phyloP scores from a whole-genome alignment of 164 flowering plant genomes.

The Nymphaea thermarum region DNA sequence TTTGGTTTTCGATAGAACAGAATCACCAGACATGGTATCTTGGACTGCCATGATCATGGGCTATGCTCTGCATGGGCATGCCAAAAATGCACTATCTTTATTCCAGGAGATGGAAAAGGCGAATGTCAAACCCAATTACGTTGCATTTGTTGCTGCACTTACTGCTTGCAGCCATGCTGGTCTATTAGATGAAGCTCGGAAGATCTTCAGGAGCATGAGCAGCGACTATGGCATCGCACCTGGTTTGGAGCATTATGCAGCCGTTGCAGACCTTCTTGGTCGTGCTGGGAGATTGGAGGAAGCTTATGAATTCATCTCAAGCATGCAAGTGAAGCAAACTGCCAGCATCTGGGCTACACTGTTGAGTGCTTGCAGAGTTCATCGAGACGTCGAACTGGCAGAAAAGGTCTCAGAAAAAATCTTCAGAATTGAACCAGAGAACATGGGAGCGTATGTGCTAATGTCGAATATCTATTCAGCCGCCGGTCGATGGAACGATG shows the following conservation, averaged over 20 bases:
- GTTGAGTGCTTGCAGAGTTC: constrained; percentile 8
- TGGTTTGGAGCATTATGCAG: constrained; percentile 74
- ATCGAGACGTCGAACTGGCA: constrained; percentile 8
- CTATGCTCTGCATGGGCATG: constrained; percentile 68
- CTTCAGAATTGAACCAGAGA: constrained; percentile 9
- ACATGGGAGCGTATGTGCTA: constrained; percentile 13
- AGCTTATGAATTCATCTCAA: constrained; percentile 12
- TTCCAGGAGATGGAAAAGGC: constrained; percentile 54
- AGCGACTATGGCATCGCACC: constrained; percentile 49
- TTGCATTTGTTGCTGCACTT: constrained; percentile 61
- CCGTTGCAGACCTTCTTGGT: constrained; percentile 84
- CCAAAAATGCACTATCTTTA: constrained; percentile 45
- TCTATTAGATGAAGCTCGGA: constrained; percentile 56
- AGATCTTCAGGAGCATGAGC: constrained; percentile 47
- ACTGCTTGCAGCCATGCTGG: constrained; percentile 94
- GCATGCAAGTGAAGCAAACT: constrained; percentile 9
- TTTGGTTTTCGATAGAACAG: constrained; percentile 50
- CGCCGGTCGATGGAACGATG: constrained; percentile 11
- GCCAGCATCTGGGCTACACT: constrained; percentile 13
- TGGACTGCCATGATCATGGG: constrained; percentile 98
- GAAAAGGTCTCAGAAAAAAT: constrained; percentile 9
- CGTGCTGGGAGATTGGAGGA: constrained; percentile 65
- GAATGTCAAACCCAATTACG: constrained; percentile 47
- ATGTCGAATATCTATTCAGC: constrained; percentile 17
- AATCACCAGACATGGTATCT: constrained; percentile 56